Evolutionary conservation across 306 rosid genomes (phyloP).

Genomic region (Acacia melanoxylon): DNA sequence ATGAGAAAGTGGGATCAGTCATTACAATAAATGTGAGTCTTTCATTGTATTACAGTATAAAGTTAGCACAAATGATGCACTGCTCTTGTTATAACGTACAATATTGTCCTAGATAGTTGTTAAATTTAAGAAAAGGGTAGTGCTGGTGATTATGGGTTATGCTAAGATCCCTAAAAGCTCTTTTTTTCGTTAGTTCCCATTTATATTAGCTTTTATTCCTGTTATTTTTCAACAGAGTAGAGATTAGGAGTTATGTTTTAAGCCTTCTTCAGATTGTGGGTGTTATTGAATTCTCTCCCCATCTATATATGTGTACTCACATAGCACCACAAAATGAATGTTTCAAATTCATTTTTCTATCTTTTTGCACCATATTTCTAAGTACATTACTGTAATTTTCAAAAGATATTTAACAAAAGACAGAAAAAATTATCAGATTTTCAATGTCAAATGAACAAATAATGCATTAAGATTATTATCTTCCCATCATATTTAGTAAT

Average conservation of each 20-base stretch:
- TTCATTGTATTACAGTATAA: neutral
- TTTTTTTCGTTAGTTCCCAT: neutral
- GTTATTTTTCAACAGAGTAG: neutral
- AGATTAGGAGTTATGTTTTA: neutral
- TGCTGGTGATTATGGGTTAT: neutral
- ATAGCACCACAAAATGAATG: neutral
- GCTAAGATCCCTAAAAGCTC: neutral
- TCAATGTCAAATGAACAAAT: neutral
- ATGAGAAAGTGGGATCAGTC: constrained; percentile 3
- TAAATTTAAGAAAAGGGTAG: neutral
- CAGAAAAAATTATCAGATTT: neutral
- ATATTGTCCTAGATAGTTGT: neutral
- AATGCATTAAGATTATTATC: neutral
- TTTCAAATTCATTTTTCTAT: neutral
- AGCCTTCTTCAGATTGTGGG: neutral
- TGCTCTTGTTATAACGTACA: neutral
- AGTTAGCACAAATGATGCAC: neutral
- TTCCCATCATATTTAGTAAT: neutral
- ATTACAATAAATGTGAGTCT: neutral
- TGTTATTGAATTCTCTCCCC: neutral
- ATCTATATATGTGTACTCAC: neutral
- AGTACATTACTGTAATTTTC: neutral
- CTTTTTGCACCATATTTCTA: neutral
- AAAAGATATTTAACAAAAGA: neutral
- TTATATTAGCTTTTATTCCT: neutral